Evolutionary conservation across 208 protist genomes (phyloP), one percentile per base, ranked within the genome.

Genomic region (Phytomonas sp.): DNA sequence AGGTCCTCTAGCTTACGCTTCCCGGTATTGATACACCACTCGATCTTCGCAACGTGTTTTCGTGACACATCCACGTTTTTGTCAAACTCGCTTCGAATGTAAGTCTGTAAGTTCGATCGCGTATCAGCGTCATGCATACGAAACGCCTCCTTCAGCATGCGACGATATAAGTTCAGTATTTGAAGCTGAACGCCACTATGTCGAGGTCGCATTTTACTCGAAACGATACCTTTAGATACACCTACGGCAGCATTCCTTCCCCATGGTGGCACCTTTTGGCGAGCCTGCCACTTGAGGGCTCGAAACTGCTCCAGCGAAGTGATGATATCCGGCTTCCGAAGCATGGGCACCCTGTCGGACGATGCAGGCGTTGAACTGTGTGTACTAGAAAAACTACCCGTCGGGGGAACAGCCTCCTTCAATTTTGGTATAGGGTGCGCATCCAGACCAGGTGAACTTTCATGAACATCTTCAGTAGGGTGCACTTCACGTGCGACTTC

Each of bases 1-100:
- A 95, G 36, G n/a, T 93, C 91, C 71, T 93, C 88, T 32, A 93
- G 79, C 76, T 93, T 95, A 16, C 87, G 79, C 67, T 84, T 88
- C 8, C 76, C 86, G 65, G 88, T 81, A 66, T 93, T 85, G 29
- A 95, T 67, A 40, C 85, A 78, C 91, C 91, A 95, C 65, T 95
- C 91, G 34, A 95, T 88, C 69, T 87, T 85, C 26, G 80, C 77
- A 34, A 95, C 79, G 79, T 79, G 77, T 62, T 80, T 82, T 19
- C 87, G 80, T 33, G 88, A 80, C 29, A 92, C 76, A 29, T 77
- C 76, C 40, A 69, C 69, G 67, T 90, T 81, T 72, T 84, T 79
- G 16, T 88, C 74, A 74, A 90, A 95, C 75, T 95, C 84, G 4
- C 59, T 52, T 19, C 84, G 87, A 67, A 95, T 95, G 74, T 86